These are phyloP conservation scores for Exophiala calicioides DNA, from an alignment of 2,329 filamentous ascomycete genomes.

Conservation along the genomic window DNA sequence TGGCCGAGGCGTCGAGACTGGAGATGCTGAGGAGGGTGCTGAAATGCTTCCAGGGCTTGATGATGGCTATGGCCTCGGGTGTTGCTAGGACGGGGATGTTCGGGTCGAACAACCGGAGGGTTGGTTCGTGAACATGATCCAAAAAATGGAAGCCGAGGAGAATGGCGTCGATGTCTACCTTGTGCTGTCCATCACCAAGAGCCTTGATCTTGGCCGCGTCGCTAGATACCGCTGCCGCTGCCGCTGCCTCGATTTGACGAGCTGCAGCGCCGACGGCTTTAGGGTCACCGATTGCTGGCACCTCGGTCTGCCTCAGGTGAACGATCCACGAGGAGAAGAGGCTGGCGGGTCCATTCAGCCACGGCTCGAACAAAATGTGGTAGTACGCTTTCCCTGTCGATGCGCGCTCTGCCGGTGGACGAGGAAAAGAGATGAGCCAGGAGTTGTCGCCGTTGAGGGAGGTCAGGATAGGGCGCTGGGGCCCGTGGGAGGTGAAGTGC, in stretches of 20 bases:
- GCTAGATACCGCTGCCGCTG: not conserved
- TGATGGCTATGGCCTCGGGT: not conserved
- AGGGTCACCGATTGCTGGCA: constrained; percentile 2
- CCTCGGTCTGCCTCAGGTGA: not conserved
- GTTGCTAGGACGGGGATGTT: constrained; percentile 1
- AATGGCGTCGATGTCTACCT: not conserved
- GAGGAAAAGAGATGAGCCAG: constrained; percentile 11
- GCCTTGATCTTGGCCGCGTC: too few relatives aligned
- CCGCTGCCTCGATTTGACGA: not conserved
- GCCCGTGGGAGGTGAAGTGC: not conserved
- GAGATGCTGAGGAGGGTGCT: not conserved
- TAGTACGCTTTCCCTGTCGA: constrained; percentile 1
- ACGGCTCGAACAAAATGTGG: constrained; percentile 1
- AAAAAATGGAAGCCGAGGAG: constrained; percentile 2
- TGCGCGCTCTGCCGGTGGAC: not conserved
- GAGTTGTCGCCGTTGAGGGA: constrained; percentile 12
- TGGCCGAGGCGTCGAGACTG: not conserved
- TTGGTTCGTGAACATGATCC: constrained; percentile 1
- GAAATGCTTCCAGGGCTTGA: constrained; percentile 5
- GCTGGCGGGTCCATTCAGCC: not conserved
- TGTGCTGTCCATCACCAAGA: not conserved
- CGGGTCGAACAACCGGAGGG: not conserved
- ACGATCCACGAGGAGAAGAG: not conserved
- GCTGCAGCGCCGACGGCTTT: not conserved
- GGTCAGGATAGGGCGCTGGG: constrained; percentile 6